These are phyloP conservation scores for Penicillium sp. DNA, from an alignment of 2,329 filamentous ascomycete genomes.

Conservation along the genomic window DNA sequence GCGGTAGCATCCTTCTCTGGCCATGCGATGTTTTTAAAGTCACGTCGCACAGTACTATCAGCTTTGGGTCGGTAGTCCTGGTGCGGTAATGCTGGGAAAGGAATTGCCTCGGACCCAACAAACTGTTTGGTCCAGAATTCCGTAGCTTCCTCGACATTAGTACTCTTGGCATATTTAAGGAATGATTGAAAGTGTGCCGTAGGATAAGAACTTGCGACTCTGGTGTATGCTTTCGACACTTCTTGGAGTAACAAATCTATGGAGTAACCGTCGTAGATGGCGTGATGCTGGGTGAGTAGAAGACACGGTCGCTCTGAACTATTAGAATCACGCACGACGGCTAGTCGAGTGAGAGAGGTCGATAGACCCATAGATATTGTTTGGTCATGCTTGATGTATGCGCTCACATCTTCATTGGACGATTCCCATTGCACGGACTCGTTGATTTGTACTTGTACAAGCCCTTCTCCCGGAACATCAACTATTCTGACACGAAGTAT, in stretches of 20 bases:
- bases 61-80: neutral
- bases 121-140: constrained; percentile 1
- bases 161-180: neutral
- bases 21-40: neutral
- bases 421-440: neutral
- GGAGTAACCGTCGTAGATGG: constrained; percentile 87
- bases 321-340: constrained; percentile 22
- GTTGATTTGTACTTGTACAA: constrained; percentile 31
- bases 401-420: neutral
- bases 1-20: neutral
- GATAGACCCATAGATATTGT: constrained; percentile 31
- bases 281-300: constrained; percentile 50
- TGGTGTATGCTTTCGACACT: constrained; percentile 60
- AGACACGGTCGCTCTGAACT: constrained; percentile 27
- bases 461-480: constrained; percentile 29
- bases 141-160: neutral
- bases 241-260: constrained; percentile 69
- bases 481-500: constrained; percentile 23
- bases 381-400: constrained; percentile 26
- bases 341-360: constrained; percentile 31
- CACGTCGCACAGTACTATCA: neutral
- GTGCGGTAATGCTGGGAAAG: constrained; percentile 5
- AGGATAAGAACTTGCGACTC: constrained; percentile 14
- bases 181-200: neutral
- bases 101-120: neutral